A percentile compares a stretch with the other conserved stretches of the same genome.
Conservation (phyloP, 768 basidiomycete species). For the Xanthoconium stramineum region DNA sequence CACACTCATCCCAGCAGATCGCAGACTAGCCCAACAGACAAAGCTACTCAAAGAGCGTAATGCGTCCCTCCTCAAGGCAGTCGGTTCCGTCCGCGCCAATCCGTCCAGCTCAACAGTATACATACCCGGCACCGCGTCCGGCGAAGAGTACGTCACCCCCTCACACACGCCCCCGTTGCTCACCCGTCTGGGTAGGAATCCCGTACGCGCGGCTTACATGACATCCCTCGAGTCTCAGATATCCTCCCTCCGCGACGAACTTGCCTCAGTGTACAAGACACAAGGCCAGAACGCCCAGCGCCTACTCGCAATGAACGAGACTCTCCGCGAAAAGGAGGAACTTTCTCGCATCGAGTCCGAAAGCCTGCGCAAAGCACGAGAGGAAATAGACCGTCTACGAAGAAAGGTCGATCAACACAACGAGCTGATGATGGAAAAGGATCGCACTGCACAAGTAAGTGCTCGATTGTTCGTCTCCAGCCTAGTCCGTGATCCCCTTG, state of each 20-base stretch:
- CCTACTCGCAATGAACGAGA: conserved; percentile 91
- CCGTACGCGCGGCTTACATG: conserved; percentile 85
- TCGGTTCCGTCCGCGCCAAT: conserved; percentile 64
- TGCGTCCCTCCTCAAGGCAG: conserved; percentile 80
- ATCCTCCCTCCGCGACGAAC: conserved; percentile 85
- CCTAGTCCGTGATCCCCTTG: conserved; percentile 5
- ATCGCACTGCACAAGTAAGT: conserved; percentile 80
- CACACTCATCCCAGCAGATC: conserved; percentile 51
- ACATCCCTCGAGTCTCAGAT: conserved; percentile 92
- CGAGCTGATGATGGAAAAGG: conserved; percentile 86
- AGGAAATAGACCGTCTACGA: conserved; percentile 67
- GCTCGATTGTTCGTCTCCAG: neutral
- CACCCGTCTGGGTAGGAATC: conserved; percentile 50
- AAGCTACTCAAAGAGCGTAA: conserved; percentile 91
- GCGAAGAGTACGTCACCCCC: conserved; percentile 62
- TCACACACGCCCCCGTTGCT: neutral
- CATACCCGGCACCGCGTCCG: conserved; percentile 47
- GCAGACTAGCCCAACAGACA: conserved; percentile 88
- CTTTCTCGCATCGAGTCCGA: conserved; percentile 78
- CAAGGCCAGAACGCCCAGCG: conserved; percentile 95
- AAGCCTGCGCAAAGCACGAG: conserved; percentile 68
- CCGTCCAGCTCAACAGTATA: conserved; percentile 61
- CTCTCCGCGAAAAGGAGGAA: conserved; percentile 91
- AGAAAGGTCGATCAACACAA: conserved; percentile 80
- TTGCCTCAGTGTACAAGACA: conserved; percentile 93